phyloP scores from a whole-genome alignment of 2,329 filamentous ascomycete species.

The Ophiosphaerella narmari region DNA sequence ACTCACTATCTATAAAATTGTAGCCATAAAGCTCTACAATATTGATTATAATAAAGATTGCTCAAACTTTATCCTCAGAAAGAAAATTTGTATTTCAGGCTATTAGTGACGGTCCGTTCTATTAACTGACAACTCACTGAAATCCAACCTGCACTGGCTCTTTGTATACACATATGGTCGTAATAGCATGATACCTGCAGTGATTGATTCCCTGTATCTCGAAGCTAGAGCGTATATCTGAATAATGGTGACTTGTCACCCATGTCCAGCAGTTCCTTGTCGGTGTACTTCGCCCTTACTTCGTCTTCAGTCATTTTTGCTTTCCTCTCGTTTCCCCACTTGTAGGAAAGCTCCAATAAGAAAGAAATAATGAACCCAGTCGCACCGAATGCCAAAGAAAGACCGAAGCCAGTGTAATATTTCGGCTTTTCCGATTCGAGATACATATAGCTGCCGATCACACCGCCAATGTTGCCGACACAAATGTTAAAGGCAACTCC shows the following conservation, averaged over 20 bases:
- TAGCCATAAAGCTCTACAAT: too few relatives aligned
- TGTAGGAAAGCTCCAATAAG: conserved; percentile 35
- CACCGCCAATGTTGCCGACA: conserved; percentile 35
- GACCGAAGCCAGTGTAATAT: conserved; percentile 45
- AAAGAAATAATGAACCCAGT: conserved; percentile 29
- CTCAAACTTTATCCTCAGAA: too few relatives aligned
- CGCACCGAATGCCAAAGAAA: conserved; percentile 36
- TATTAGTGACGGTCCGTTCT: too few relatives aligned
- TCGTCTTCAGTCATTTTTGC: conserved; percentile 44
- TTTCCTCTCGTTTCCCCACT: conserved; percentile 43
- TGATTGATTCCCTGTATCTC: background rate
- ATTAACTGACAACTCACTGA: too few relatives aligned
- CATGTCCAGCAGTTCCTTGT: conserved; percentile 45
- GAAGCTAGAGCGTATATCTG: conserved; percentile 34
- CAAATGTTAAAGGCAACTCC: conserved; percentile 38
- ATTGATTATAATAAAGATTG: too few relatives aligned
- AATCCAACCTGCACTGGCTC: too few relatives aligned
- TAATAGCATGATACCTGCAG: too few relatives aligned
- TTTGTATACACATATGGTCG: too few relatives aligned
- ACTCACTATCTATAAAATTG: too few relatives aligned
- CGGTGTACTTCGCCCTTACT: conserved; percentile 40
- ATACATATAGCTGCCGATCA: conserved; percentile 44
- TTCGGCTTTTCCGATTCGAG: conserved; percentile 41
- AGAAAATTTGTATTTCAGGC: too few relatives aligned
- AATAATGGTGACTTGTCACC: conserved; percentile 49